A percentile compares a stretch with the other conserved stretches of the same genome.
These are phyloP conservation scores for Boletus vermiculosoides DNA, from an alignment of 768 basidiomycete genomes.

Conservation along the genomic window DNA sequence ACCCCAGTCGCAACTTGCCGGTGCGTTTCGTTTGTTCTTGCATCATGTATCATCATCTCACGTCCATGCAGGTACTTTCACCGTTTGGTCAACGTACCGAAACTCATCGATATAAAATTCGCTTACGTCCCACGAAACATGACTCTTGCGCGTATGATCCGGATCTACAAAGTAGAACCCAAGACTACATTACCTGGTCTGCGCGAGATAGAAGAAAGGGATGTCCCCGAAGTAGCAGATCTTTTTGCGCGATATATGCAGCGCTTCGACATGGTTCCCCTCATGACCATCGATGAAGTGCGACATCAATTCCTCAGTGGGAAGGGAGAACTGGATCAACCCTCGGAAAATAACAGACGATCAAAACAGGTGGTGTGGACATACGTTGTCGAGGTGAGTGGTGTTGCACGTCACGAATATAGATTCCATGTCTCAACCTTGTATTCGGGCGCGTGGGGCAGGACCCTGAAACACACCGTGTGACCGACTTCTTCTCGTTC, in stretches of 20 bases:
- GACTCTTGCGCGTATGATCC: slow-evolving; percentile 91
- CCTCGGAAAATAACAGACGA: slow-evolving; percentile 41
- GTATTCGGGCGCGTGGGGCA: slow-evolving; percentile 30
- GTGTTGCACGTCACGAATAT: slow-evolving; percentile 27
- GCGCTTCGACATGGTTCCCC: slow-evolving; percentile 79
- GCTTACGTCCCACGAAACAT: slow-evolving; percentile 81
- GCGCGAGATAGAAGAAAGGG: slow-evolving; percentile 84
- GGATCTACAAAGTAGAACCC: slow-evolving; percentile 64
- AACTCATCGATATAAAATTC: slow-evolving; percentile 89
- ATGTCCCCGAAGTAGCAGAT: slow-evolving; percentile 66
- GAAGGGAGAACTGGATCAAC: slow-evolving; percentile 51
- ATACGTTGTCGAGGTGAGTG: slow-evolving; percentile 84
- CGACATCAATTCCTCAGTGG: slow-evolving; percentile 90
- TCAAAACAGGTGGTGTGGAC: slow-evolving; percentile 90
- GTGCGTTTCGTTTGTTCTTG: slow-evolving; percentile 38
- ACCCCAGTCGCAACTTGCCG: slow-evolving; percentile 88
- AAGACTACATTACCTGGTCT: slow-evolving; percentile 57
- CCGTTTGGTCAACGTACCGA: slow-evolving; percentile 86
- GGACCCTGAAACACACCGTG: slow-evolving; percentile 77
- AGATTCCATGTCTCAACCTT: background rate
- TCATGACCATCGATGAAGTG: slow-evolving; percentile 74
- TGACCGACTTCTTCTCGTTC: slow-evolving; percentile 97
- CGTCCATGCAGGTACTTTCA: slow-evolving; percentile 72
- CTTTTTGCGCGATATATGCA: slow-evolving; percentile 78
- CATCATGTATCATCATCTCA: slow-evolving; percentile 6